A percentile compares a stretch with the other conserved stretches of the same genome.
Conservation (phyloP, 2,329 filamentous ascomycete genomes). For the Dichotomopilus funicola region DNA sequence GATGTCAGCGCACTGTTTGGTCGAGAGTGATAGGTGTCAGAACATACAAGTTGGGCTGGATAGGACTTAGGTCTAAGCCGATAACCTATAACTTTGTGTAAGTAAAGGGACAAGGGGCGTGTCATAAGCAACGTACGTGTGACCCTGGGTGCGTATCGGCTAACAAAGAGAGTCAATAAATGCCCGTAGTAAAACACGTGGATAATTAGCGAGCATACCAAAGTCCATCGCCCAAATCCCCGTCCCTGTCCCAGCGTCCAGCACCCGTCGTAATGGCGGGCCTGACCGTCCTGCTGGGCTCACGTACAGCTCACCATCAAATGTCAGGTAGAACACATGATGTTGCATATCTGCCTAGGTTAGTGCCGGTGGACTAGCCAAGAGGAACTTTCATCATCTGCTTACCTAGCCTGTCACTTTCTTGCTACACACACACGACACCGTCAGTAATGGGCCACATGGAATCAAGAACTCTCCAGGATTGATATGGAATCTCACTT, state of each 20-base stretch:
- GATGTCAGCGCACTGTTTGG: no score
- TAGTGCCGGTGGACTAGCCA: background rate
- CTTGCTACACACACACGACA: background rate
- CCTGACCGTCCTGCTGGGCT: slow-evolving; percentile 35
- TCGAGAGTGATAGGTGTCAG: background rate
- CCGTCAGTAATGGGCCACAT: background rate
- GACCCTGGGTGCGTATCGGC: slow-evolving; percentile 13
- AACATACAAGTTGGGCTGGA: slow-evolving; percentile 26
- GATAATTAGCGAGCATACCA: no score
- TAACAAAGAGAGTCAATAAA: background rate
- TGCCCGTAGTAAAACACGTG: background rate
- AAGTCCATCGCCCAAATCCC: slow-evolving; percentile 43
- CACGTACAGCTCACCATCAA: slow-evolving; percentile 38
- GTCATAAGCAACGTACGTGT: slow-evolving; percentile 2
- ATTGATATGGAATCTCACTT: background rate
- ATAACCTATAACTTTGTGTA: slow-evolving; percentile 19
- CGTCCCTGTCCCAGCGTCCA: slow-evolving; percentile 42
- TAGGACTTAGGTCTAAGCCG: slow-evolving; percentile 32
- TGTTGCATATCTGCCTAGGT: slow-evolving; percentile 14
- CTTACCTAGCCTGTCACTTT: slow-evolving; percentile 5
- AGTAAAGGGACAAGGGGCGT: background rate
- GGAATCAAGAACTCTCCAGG: background rate
- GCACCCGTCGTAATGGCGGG: slow-evolving; percentile 32
- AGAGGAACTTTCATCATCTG: background rate
- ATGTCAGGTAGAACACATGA: slow-evolving; percentile 10